Percentiles rank a stretch among this genome's conserved stretches.
Evolutionary conservation across 805 yeast species (phyloP).

Genomic region (Suhomyces kilbournensis): DNA sequence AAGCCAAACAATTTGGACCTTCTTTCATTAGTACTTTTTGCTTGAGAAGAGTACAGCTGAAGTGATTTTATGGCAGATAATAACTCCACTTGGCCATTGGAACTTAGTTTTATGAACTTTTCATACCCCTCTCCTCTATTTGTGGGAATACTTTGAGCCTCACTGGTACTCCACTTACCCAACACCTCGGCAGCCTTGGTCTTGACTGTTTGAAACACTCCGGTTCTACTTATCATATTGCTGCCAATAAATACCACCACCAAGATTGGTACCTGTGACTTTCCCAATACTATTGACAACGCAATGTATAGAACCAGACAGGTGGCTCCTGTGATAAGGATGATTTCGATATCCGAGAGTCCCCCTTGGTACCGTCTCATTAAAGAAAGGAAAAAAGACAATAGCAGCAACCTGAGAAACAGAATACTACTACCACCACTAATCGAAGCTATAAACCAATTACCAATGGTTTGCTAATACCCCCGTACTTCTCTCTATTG

Average conservation of each 20-base stretch:
- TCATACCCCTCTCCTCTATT: conserved; percentile 5
- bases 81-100: conserved; percentile 26
- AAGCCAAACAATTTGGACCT: conserved; percentile 42
- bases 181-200: conserved; percentile 2
- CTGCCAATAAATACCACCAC: conserved; percentile 28
- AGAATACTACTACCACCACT: too few species aligned
- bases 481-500: not conserved
- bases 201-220: conserved; percentile 16
- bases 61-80: conserved; percentile 46
- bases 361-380: not conserved
- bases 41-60: conserved; percentile 39
- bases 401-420: too few species aligned
- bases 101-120: conserved; percentile 15
- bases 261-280: conserved; percentile 26
- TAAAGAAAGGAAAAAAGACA: not conserved
- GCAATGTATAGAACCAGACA: conserved; percentile 18
- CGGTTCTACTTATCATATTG: conserved; percentile 33
- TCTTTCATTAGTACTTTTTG: conserved; percentile 44
- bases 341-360: conserved; percentile 18
- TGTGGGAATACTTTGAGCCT: not conserved
- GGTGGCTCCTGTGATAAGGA: conserved; percentile 13
- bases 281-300: conserved; percentile 15
- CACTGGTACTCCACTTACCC: not conserved
- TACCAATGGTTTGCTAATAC: not conserved
- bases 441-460: not conserved